Evolutionary conservation across 1,284 basidiomycete species (phyloP), one percentile per base, ranked within the genome.

Genomic region (Cutaneotrichosporon sp.): DNA sequence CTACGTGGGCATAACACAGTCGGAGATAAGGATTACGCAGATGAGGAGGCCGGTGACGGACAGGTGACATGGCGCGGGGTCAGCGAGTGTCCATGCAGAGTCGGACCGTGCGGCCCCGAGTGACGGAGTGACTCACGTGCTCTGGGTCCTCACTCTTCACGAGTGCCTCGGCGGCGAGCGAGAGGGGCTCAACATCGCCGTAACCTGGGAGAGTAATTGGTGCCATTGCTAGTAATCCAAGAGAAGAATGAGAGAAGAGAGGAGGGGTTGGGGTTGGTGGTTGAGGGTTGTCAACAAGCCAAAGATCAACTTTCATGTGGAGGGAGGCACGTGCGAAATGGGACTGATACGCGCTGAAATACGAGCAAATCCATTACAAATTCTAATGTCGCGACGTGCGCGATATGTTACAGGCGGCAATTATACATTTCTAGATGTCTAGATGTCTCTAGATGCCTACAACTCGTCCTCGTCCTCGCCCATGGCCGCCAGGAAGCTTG

Each of bases 71-170:
- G 31, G 16, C 26, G 52, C n/a, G 4, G 21, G 11, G 21, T 34
- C 16, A 14, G 42, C 42, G 18, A 18, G 7, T 16, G 42, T 8
- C 40, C 40, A 16, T 16, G 40, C 40, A 5, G 9, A 18, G 4
- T 16, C 18, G 4, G 42, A 7, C 16, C 42, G 42, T n/a, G 42
- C 18, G 5, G 9, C 42, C 18, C 42, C 6, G 53, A 13, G 16
- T 26, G 26, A 26, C 26, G 1, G 26, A 26, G n/a, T 5, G 11
- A 71, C 80, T 46, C 58, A 81, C 81, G 69, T 83, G 81, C 66
- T 81, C 76, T 1, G 81, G 81, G 66, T 83, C 82, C 57, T 77
- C 66, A 64, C 80, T 81, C 34, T 61, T 63, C 46, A 83, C 76
- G 49, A 83, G 72, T 11, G 68, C 72, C 60, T 83, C 81, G 9